phyloP scores from a whole-genome alignment of 2,329 filamentous ascomycete species.

The Stagonosporopsis chrysanthemi region DNA sequence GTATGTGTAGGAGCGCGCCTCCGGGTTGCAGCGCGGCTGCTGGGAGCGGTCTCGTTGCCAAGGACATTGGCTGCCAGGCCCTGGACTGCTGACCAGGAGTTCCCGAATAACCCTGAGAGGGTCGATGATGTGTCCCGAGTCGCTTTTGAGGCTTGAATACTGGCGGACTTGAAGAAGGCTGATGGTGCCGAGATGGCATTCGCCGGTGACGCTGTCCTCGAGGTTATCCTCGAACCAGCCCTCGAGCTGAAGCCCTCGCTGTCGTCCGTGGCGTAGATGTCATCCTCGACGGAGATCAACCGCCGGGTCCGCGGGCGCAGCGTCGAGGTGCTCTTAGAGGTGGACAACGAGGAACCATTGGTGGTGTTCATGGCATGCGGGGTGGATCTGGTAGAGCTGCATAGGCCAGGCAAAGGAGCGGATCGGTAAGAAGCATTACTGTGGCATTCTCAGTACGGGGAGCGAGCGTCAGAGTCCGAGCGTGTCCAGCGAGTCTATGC shows the following conservation, averaged over 20 bases:
- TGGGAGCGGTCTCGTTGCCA: slow-evolving; percentile 47
- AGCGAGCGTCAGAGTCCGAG: not conserved
- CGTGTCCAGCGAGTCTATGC: not conserved
- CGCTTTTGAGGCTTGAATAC: slow-evolving; percentile 33
- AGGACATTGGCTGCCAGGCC: slow-evolving; percentile 59
- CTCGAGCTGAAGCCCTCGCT: slow-evolving; percentile 51
- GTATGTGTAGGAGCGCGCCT: slow-evolving; percentile 44
- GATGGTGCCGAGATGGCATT: slow-evolving; percentile 41
- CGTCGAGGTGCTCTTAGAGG: slow-evolving; percentile 53
- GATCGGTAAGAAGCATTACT: slow-evolving; percentile 30
- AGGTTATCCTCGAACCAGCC: slow-evolving; percentile 49
- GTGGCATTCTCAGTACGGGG: slow-evolving; percentile 31
- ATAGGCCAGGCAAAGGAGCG: slow-evolving; percentile 41
- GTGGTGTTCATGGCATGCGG: slow-evolving; percentile 51
- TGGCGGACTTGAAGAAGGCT: slow-evolving; percentile 34
- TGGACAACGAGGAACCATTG: slow-evolving; percentile 48
- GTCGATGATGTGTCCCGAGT: slow-evolving; percentile 33
- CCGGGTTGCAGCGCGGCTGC: slow-evolving; percentile 26
- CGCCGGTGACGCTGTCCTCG: slow-evolving; percentile 46
- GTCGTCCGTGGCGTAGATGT: slow-evolving; percentile 46
- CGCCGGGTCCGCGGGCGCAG: slow-evolving; percentile 57
- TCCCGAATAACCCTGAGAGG: slow-evolving; percentile 57
- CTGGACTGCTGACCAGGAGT: slow-evolving; percentile 58
- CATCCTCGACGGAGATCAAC: slow-evolving; percentile 59
- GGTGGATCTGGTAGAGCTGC: slow-evolving; percentile 45